Conservation (phyloP, 257 asterid species). For the Phtheirospermum japonicum region DNA sequence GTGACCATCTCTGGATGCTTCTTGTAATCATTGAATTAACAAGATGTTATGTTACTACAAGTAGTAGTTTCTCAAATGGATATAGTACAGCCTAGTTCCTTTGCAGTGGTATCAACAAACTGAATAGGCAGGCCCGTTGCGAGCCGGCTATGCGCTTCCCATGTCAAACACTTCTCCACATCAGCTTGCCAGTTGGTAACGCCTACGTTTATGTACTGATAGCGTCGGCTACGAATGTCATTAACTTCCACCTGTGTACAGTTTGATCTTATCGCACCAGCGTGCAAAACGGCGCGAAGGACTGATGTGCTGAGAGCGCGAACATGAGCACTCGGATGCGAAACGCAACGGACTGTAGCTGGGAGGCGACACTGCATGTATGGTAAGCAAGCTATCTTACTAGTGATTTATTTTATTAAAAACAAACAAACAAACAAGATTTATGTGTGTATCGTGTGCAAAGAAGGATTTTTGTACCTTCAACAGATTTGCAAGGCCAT, state of each 20-base stretch:
- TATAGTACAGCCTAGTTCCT: conserved; percentile 62
- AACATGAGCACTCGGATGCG: conserved; percentile 85
- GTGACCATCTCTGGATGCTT: too few species aligned
- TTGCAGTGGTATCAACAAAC: conserved; percentile 59
- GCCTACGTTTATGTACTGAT: conserved; percentile 40
- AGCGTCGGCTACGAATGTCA: conserved; percentile 34
- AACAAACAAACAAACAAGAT: not conserved
- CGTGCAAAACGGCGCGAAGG: conserved; percentile 59
- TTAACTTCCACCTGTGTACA: conserved; percentile 29
- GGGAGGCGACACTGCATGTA: conserved; percentile 74
- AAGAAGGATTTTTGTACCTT: conserved; percentile 48
- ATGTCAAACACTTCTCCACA: conserved; percentile 61
- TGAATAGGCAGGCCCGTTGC: conserved; percentile 54
- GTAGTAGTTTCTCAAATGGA: conserved; percentile 34
- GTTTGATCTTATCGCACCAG: conserved; percentile 41
- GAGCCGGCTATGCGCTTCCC: conserved; percentile 73
- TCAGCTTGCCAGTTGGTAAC: conserved; percentile 51
- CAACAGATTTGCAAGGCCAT: conserved; percentile 64
- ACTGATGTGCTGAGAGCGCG: conserved; percentile 82
- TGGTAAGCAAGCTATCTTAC: conserved; percentile 19
- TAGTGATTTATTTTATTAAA: not conserved
- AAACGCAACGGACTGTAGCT: conserved; percentile 65
- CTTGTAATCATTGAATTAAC: not conserved
- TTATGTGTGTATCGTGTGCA: not conserved
- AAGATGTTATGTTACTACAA: conserved; percentile 4